Evolutionary conservation across 768 basidiomycete species (phyloP).

Genomic region (Phlebiopsis flavidoalba): DNA sequence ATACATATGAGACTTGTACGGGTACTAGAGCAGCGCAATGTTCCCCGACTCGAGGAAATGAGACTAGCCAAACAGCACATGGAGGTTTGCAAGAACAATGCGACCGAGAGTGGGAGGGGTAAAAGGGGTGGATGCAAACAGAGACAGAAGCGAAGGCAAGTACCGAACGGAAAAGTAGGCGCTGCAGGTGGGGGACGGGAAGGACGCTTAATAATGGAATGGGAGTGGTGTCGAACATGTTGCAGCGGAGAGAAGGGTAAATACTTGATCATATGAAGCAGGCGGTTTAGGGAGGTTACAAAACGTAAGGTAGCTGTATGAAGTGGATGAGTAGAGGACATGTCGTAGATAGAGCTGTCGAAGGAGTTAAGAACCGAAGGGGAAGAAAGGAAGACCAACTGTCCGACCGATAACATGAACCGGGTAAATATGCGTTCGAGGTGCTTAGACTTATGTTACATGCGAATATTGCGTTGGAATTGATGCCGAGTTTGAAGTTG

Average conservation of each 20-base stretch:
- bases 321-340: constrained; percentile 6
- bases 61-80: constrained; percentile 17
- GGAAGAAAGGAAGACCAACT: constrained; percentile 9
- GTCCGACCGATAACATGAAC: constrained; percentile 16
- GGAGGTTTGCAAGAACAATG: constrained; percentile 13
- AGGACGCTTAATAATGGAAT: neutral
- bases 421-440: constrained; percentile 21
- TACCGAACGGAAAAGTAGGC: neutral
- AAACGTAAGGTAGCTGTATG: constrained; percentile 15
- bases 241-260: constrained; percentile 5
- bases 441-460: constrained; percentile 22
- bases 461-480: constrained; percentile 14
- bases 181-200: constrained; percentile 2
- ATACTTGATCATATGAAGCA: constrained; percentile 9
- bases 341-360: constrained; percentile 13
- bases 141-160: neutral
- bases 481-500: constrained; percentile 12
- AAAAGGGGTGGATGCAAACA: constrained; percentile 1
- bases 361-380: neutral
- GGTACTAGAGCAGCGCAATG: constrained; percentile 13
- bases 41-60: constrained; percentile 8
- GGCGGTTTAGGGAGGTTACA: constrained; percentile 9
- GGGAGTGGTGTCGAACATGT: constrained; percentile 1
- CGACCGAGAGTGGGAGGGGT: neutral
- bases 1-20: constrained; percentile 13